phyloP scores from a whole-genome alignment of 2,329 filamentous ascomycete species.

The Coniella lustricola region DNA sequence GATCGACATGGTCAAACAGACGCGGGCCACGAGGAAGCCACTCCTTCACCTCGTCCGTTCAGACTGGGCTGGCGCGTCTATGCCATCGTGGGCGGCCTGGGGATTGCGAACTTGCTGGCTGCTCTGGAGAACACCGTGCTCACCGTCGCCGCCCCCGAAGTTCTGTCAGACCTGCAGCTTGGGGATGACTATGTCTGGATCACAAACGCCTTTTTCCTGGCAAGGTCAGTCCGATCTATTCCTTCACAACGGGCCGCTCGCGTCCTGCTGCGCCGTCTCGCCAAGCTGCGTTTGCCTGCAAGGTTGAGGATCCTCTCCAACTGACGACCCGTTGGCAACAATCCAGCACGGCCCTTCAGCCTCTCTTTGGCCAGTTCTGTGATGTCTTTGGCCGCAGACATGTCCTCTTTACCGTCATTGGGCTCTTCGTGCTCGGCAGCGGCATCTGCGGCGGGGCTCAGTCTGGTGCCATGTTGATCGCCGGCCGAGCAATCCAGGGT shows the following conservation, averaged over 20 bases:
- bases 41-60: too few species aligned
- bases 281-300: too few species aligned
- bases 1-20: too few species aligned
- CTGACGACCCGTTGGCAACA: too few species aligned
- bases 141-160: constrained; percentile 21
- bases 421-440: constrained; percentile 43
- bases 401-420: neutral
- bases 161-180: constrained; percentile 20
- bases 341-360: neutral
- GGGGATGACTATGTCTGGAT: constrained; percentile 23
- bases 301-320: too few species aligned
- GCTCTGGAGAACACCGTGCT: constrained; percentile 24
- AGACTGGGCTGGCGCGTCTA: constrained; percentile 16
- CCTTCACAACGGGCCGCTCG: neutral
- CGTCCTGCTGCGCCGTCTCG: neutral
- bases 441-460: constrained; percentile 41
- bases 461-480: constrained; percentile 38
- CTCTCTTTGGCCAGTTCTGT: neutral
- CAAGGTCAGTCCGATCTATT: constrained; percentile 3
- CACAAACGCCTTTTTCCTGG: constrained; percentile 22
- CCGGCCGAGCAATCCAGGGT: constrained; percentile 40
- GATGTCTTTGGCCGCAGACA: neutral
- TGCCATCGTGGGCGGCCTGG: constrained; percentile 20
- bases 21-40: too few species aligned
- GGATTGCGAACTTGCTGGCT: constrained; percentile 18